Evolutionary conservation across 768 basidiomycete species (phyloP), one percentile per base, ranked within the genome.

Genomic region (Butyriboletus loyo): DNA sequence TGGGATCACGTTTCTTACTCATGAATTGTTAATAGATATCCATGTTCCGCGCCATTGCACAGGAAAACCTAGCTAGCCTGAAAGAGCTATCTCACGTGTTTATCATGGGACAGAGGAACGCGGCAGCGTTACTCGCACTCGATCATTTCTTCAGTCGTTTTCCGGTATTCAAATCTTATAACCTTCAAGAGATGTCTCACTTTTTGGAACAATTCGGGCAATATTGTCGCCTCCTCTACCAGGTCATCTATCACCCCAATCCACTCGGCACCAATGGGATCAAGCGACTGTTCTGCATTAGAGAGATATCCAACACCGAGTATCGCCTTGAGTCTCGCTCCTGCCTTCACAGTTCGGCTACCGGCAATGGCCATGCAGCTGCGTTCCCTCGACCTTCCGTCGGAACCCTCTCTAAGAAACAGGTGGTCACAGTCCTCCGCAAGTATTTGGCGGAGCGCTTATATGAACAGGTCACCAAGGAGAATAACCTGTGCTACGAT

Each of bases 1-100:
- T 11, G 22, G 2, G 5, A 28, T 39, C 5, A 24, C 0, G 3
- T 0, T 19, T 34, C 36, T 49, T 6, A 45, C 22, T 39, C 17
- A 38, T 21, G 7, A 41, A 27, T 27, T 42, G 3, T 14, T 46
- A 7, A 2, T 21, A 64, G 63, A 48, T 66, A 34, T 56, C 53
- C 13, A 64, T 64, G 75, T 77, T 76, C 46, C 60, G 57, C 13
- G 66, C 73, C 13, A 71, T 75, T 7, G 43, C 54, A 8, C 39
- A 56, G 0, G 52, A 52, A 7, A 64, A 75, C 27, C 21, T 58
- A 1, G 32, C 22, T 0, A 37, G 57, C 7, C 71, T 84, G 6
- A 48, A 57, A 5, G 40, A 55, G 9, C 62, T 82, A 3, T 73
- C 64, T 0, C n/a, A 38, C 7, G 40, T 34, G 13, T 77, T 81